Evolutionary conservation across 2,329 filamentous ascomycete species (phyloP).

Genomic region (Exutisphaerella laricina): DNA sequence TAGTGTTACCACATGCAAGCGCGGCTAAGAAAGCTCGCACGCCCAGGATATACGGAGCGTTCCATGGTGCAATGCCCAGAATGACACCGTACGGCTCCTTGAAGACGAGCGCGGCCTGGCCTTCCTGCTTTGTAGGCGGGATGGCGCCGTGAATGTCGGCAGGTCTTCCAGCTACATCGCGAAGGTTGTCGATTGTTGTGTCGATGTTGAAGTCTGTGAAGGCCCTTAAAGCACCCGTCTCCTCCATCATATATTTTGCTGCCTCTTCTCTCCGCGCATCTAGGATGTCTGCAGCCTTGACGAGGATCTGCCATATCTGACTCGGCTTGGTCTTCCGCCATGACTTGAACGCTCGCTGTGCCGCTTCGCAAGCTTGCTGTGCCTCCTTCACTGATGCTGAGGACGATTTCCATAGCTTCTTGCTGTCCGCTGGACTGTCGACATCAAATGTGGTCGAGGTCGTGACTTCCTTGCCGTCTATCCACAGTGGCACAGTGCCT

Average conservation of each 20-base stretch:
- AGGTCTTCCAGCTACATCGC: conserved; percentile 49
- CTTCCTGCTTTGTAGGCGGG: conserved; percentile 45
- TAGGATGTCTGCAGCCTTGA: conserved; percentile 63
- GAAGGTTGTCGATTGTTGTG: conserved; percentile 41
- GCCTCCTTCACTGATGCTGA: conserved; percentile 53
- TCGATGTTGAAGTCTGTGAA: conserved; percentile 40
- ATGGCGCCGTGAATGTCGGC: conserved; percentile 45
- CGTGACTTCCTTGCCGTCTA: conserved; percentile 45
- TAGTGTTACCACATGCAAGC: conserved; percentile 68
- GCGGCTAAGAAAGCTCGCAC: conserved; percentile 51
- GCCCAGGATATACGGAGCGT: conserved; percentile 50
- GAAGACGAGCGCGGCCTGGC: conserved; percentile 57
- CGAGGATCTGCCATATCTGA: conserved; percentile 62
- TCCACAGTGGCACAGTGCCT: conserved; percentile 39
- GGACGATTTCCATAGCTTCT: conserved; percentile 52
- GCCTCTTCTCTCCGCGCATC: conserved; percentile 56
- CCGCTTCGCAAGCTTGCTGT: conserved; percentile 53
- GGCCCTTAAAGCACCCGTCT: conserved; percentile 48
- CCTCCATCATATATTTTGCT: conserved; percentile 52
- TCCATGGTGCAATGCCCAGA: conserved; percentile 77
- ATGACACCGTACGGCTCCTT: conserved; percentile 76
- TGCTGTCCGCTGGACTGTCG: conserved; percentile 49
- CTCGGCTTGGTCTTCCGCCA: conserved; percentile 62
- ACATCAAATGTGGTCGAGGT: conserved; percentile 52
- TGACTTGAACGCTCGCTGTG: conserved; percentile 60